Base-by-base conservation (phyloP, 208 protist species). In the Perkinsela sp. region DNA sequence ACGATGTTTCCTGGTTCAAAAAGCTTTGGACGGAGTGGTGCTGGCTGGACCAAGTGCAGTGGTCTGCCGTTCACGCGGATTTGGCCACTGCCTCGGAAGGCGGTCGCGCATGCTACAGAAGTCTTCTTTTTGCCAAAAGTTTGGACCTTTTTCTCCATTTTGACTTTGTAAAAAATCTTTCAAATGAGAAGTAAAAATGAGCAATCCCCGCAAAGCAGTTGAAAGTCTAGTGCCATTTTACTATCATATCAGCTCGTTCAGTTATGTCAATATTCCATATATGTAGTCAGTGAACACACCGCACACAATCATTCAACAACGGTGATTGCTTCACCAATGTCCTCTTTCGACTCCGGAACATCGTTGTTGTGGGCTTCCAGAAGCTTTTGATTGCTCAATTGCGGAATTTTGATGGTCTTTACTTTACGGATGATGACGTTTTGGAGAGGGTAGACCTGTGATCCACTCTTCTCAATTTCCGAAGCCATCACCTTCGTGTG, bases 21-120 rank as follows among this genome's bases (percentile, higher is more conserved):
- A 70, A 98, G 88, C 86, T 99, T 99, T 71, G 81, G 79, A 74
- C 94, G 82, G 68, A 99, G 93, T 40, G 90, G 84, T 77, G 97
- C 90, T 57, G 96, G 96, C 73, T 96, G 74, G 68, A 99, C 80
- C 66, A 97, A 85, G 66, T 97, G 87, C 40, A 99, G 75, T 68
- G 97, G 96, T 65, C 81, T 76, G 72, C 96, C 95, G 77, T 99
- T 99, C 67, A 99, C 84, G 73, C 91, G 90, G 77, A 99, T 93
- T 68, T 96, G 85, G 75, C 97, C 97, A 73, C 92, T 90, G 68
- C 95, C 94, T 71, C 87, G 78, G 72, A 90, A 97, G 75, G 88
- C 86, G 72, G 94, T 94, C 31, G 96, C 95, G 65, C 98, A 96
- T 65, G 97, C 96, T 68, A 98, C 94, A 48, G 97, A 94, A 31